A percentile compares a stretch with the other conserved stretches of the same genome.
These are phyloP conservation scores for Thinopyrum elongatum DNA, from an alignment of 176 grass and related monocot genomes.

Conservation along the genomic window DNA sequence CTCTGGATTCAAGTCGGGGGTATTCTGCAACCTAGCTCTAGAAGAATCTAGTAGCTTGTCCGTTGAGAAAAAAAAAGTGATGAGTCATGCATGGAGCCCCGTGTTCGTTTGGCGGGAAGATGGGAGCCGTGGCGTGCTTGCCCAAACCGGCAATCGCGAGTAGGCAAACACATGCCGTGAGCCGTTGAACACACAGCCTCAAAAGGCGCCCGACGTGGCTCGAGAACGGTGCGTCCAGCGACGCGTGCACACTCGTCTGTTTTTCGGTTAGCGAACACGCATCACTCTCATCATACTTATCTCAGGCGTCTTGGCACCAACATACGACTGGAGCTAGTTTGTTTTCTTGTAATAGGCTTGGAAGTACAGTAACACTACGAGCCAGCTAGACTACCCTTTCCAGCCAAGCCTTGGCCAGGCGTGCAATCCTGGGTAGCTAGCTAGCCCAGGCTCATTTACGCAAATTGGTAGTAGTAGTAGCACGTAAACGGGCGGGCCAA, in stretches of 20 bases:
- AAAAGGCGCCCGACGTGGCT: background rate
- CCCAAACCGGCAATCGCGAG: background rate
- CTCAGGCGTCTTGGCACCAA: no score
- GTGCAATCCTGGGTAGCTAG: background rate
- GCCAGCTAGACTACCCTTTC: background rate
- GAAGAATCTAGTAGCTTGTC: background rate
- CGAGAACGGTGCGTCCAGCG: background rate
- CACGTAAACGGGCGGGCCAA: no score
- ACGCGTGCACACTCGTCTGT: background rate
- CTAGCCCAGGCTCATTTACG: background rate
- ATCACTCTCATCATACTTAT: background rate
- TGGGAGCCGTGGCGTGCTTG: background rate
- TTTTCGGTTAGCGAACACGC: background rate
- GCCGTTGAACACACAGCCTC: background rate
- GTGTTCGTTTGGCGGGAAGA: background rate
- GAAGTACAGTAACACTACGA: no score
- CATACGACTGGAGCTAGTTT: background rate
- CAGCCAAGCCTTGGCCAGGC: background rate
- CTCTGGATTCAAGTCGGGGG: background rate
- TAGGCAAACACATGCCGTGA: background rate
- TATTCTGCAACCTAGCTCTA: background rate
- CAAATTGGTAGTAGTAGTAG: no score
- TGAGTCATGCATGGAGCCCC: background rate
- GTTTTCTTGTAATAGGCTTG: no score
- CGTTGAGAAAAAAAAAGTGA: background rate